Conservation (phyloP, 2,329 filamentous ascomycete genomes). For the Colletotrichum sp. region DNA sequence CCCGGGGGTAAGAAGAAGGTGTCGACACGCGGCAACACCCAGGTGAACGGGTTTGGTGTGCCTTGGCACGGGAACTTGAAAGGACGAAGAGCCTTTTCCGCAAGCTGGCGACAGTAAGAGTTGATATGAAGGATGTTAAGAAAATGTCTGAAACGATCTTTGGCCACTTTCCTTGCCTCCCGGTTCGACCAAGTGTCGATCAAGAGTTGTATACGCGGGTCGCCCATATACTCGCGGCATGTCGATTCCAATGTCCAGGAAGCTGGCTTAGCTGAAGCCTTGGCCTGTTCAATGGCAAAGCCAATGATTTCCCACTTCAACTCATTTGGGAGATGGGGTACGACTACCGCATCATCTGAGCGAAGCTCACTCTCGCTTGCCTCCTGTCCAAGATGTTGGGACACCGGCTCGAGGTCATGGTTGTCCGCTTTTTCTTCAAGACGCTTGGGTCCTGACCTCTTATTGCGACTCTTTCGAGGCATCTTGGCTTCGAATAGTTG, state of each 20-base stretch:
- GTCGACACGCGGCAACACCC: background rate
- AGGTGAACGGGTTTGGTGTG: background rate
- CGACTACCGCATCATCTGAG: background rate
- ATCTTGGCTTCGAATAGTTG: background rate
- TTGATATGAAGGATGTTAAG: background rate
- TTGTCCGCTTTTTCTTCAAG: background rate
- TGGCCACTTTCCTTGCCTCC: background rate
- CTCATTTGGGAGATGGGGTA: background rate
- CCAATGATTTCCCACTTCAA: background rate
- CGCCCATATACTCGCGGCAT: background rate
- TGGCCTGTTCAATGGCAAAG: background rate
- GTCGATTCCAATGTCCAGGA: background rate
- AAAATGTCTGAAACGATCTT: background rate
- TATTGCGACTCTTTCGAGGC: background rate
- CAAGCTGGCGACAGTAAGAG: background rate
- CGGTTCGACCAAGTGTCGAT: background rate
- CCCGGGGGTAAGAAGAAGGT: background rate
- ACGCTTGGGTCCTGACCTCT: background rate
- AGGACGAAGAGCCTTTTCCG: background rate
- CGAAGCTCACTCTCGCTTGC: background rate
- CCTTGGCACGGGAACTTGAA: background rate
- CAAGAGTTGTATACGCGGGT: background rate
- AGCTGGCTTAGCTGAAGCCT: background rate
- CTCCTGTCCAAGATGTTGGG: background rate
- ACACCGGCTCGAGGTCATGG: background rate